Evolutionary conservation across 805 yeast genomes (phyloP), one percentile per base, ranked within the genome.

Genomic region (Komagataella populi): DNA sequence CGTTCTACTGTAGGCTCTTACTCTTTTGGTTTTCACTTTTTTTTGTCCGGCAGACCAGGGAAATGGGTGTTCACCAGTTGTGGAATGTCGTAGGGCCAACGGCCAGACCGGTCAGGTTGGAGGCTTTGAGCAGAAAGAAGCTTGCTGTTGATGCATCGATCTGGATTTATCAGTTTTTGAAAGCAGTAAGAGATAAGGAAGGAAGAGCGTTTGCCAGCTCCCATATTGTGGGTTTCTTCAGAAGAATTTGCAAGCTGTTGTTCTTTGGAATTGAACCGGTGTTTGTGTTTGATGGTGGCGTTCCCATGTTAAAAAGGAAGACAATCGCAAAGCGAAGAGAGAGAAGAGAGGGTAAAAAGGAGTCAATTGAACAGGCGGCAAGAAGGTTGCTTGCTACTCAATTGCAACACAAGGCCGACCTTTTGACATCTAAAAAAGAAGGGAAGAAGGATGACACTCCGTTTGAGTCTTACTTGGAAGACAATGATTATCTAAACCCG

Each of bases 131-230:
- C 20, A 81, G 89, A 53, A 84, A 83, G 62, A 72, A 76, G 50
- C 70, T 93, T 59, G 99, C 99, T 0, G 91, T 93, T 6, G 99
- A 93, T 71, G 99, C 99, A 1, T 91, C 98, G 2, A 93, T 93
- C 56, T 93, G 99, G 99, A 85, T 93, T 51, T 93, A 93, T 63
- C 99, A 93, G 64, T 93, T 93, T 61, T 70, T 93, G 56, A 93
- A 91, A 63, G 98, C 98, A 1, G 95, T 93, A 20, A 75, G 98
- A 57, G 96, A 89, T 63, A 68, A 78, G 45, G 84, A 84, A 30
- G 99, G 98, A 6, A 78, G 84, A 53, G 77, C 87, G 0, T 64
- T 90, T 54, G 73, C 76, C 30, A 85, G 81, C 54, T 83, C 96
- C 0, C 99, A 93, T 63, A 79, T 93, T 17, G 86, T 89, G n/a